Evolutionary conservation across 805 yeast species (phyloP).

Genomic region (Blastobotrys parvus): DNA sequence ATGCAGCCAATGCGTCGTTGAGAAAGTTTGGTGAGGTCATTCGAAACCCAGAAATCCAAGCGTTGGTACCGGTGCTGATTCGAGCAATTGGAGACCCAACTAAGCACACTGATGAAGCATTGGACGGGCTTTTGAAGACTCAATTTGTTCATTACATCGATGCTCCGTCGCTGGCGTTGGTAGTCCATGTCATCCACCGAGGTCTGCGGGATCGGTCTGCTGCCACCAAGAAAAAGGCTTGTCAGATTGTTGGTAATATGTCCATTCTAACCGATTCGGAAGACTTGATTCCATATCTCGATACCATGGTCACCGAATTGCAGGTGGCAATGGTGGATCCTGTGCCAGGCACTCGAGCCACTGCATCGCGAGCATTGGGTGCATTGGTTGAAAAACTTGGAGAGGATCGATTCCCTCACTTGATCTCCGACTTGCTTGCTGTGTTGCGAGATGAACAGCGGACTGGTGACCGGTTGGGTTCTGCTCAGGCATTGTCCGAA

Average conservation of each 20-base stretch:
- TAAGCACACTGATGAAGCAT: constrained; percentile 75
- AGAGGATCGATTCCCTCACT: constrained; percentile 88
- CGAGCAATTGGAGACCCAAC: constrained; percentile 97
- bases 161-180: constrained; percentile 93
- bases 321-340: constrained; percentile 98
- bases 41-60: constrained; percentile 92
- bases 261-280: constrained; percentile 85
- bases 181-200: constrained; percentile 88
- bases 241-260: constrained; percentile 98
- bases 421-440: constrained; percentile 69
- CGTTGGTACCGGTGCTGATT: constrained; percentile 76
- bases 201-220: constrained; percentile 97
- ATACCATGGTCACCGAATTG: constrained; percentile 67
- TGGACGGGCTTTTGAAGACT: constrained; percentile 78
- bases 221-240: constrained; percentile 80
- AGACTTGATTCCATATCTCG: constrained; percentile 79
- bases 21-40: constrained; percentile 94
- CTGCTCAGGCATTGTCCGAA: constrained; percentile 95
- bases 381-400: constrained; percentile 94
- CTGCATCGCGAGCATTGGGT: constrained; percentile 96
- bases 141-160: constrained; percentile 97
- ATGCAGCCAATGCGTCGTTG: constrained; percentile 84
- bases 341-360: constrained; percentile 92
- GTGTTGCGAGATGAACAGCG: constrained; percentile 69
- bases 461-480: constrained; percentile 89